Conservation (phyloP, 2,329 filamentous ascomycete genomes). For the Diaporthe citriasiana region DNA sequence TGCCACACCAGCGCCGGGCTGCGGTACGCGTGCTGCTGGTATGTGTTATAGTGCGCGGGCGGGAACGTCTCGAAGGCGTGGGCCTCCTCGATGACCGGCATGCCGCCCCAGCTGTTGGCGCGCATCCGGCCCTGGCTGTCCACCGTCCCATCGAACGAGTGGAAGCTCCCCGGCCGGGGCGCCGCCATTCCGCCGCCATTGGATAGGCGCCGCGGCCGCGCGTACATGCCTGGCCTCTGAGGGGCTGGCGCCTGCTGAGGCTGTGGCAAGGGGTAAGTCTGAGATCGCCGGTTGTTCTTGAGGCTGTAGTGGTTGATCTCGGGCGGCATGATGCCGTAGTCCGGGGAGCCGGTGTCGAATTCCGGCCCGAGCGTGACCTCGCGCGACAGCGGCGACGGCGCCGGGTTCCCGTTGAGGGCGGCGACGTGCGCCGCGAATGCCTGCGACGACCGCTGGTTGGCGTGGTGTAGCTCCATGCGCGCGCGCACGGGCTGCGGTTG, state of each 20-base stretch:
- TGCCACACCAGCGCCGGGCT: slow-evolving; percentile 16
- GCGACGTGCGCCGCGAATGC: slow-evolving; percentile 34
- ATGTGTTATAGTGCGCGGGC: neutral
- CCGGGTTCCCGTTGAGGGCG: slow-evolving; percentile 17
- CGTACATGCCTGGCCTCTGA: slow-evolving; percentile 42
- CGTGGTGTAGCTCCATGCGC: slow-evolving; percentile 38
- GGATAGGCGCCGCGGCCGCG: slow-evolving; percentile 47
- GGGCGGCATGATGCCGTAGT: slow-evolving; percentile 25
- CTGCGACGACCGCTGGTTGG: slow-evolving; percentile 35
- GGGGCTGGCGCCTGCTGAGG: neutral
- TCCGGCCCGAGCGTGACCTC: slow-evolving; percentile 17
- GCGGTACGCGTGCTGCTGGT: slow-evolving; percentile 37
- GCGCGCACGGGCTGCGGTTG: slow-evolving; percentile 9
- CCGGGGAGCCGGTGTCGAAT: slow-evolving; percentile 6
- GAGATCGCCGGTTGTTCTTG: slow-evolving; percentile 21
- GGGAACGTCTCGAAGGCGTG: slow-evolving; percentile 27
- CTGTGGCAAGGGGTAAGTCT: slow-evolving; percentile 5
- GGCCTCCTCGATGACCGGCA: slow-evolving; percentile 47
- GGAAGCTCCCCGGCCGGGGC: slow-evolving; percentile 48
- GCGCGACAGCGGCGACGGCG: slow-evolving; percentile 35
- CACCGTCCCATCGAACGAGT: slow-evolving; percentile 53
- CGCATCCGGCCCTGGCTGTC: slow-evolving; percentile 45
- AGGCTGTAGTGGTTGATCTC: slow-evolving; percentile 28
- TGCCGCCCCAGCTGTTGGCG: slow-evolving; percentile 48
- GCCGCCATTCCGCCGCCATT: slow-evolving; percentile 43